Evolutionary conservation across 2,329 filamentous ascomycete species (phyloP), one percentile per base, ranked within the genome.

Genomic region (Ophiocordyceps australis): DNA sequence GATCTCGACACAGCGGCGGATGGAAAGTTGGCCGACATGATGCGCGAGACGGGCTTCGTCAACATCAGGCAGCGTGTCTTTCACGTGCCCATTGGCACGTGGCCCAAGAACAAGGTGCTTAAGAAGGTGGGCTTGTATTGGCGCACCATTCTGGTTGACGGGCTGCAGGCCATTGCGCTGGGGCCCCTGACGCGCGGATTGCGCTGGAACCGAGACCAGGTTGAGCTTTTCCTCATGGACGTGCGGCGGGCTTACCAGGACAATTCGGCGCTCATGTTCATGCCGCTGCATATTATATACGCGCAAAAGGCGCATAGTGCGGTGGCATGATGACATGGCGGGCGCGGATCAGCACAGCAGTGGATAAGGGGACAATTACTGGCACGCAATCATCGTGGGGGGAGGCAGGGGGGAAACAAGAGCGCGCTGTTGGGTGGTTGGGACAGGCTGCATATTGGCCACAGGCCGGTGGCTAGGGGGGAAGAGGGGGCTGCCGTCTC

Each of bases 241-340:
- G 58, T 65, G 11, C 46, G 57, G 32, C 57, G 47, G 31, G 57
- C 55, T n/a, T 62, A 60, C 33, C 45, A 47, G 33, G 56, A 60
- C 28, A 55, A 54, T 25, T 37, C 42, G 29, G 45, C 44, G 35
- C 52, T 58, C 35, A 47, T 54, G 49, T 65, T 63, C 33, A 68
- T 69, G 63, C 62, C 62, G 7, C 47, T 66, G 34, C 55, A 65
- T 37, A 52, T 67, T 26, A 47, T 65, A 9, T 66, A 62, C 35
- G 63, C 54, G 11, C 64, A 68, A 41, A 66, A 58, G 39, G 59
- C 63, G n/a, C n/a, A n/a, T n/a, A n/a, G n/a, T n/a, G n/a, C n/a
- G n/a, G n/a, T n/a, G n/a, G n/a, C n/a, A n/a, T n/a, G n/a, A n/a
- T n/a, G n/a, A n/a, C n/a, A n/a, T n/a, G n/a, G n/a, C n/a, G n/a